phyloP scores from a whole-genome alignment of 2,329 filamentous ascomycete species.

The Talaromyces sp. region DNA sequence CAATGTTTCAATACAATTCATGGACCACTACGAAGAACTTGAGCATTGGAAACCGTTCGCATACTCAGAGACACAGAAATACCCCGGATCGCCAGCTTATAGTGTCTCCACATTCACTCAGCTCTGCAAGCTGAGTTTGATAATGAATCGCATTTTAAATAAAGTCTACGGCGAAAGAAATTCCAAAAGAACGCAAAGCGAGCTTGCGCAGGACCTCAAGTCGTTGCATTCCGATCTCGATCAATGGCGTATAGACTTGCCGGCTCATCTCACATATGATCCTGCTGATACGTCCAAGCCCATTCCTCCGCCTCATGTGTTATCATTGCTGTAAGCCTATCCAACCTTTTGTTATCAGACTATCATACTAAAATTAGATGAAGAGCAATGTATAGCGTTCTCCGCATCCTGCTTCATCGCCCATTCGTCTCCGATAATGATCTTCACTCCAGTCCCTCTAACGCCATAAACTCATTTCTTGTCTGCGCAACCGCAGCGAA shows the following conservation, averaged over 20 bases:
- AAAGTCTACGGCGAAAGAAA: constrained; percentile 47
- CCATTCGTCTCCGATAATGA: constrained; percentile 47
- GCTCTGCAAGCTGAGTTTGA: constrained; percentile 44
- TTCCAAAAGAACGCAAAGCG: constrained; percentile 30
- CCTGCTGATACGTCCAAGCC: constrained; percentile 24
- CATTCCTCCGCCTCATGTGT: constrained; percentile 45
- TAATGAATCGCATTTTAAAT: constrained; percentile 48
- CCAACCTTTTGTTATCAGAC: neutral
- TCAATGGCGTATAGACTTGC: constrained; percentile 43
- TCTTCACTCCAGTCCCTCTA: constrained; percentile 43
- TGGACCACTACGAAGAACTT: constrained; percentile 50
- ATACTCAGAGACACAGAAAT: constrained; percentile 31
- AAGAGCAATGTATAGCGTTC: constrained; percentile 49
- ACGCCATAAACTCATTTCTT: constrained; percentile 45
- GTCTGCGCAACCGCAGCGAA: constrained; percentile 48
- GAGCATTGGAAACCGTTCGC: constrained; percentile 51
- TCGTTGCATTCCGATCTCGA: constrained; percentile 43
- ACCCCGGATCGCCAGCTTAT: constrained; percentile 31
- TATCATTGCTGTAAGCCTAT: constrained; percentile 36
- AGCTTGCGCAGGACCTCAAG: constrained; percentile 35
- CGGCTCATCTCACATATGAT: constrained; percentile 43
- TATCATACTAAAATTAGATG: neutral
- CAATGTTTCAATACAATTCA: constrained; percentile 44
- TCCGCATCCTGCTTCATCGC: constrained; percentile 53
- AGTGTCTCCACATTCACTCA: constrained; percentile 37